Base-by-base conservation (phyloP, 2,329 filamentous ascomycete genomes). In the Ophiostoma populinum region DNA sequence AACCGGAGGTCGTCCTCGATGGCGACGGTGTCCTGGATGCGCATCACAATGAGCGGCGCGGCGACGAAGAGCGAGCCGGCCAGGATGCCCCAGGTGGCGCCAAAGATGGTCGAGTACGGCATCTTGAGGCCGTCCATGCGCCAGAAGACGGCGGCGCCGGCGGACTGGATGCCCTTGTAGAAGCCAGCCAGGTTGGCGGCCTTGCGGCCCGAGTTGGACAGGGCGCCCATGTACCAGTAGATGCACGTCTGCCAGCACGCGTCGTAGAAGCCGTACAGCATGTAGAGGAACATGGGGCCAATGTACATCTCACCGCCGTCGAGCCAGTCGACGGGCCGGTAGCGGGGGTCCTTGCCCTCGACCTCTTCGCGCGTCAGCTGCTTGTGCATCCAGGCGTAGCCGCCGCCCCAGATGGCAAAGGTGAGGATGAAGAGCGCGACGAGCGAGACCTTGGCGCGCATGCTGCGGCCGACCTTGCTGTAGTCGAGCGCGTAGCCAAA, bases 151-250 rank as follows among this genome's bases (percentile, higher is more conserved):
- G 80, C 83, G 3, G 76, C 75, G 46, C 82, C 83, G 13, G 80
- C 81, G n/a, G 80, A 87, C 55, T 92, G 83, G 43, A 92, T 80
- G 34, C 59, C 60, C 40, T 45, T 45, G 42, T 45, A 45, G 35
- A 45, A 46, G 18, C 43, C 86, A 27, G 83, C 80, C 49, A 87
- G 79, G 62, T 94, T 93, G 59, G 87, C 86, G 19, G 87, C 70
- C 55, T 85, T 87, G 54, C 86, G 82, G 41, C 80, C 74, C 43
- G 87, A 92, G 69, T 95, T 95, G 51, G 81, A 86, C 28, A 94
- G 65, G 7, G 86, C 72, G 34, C 87, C 87, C 79, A 95, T 93
- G 61, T 79, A 86, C 86, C 86, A 94, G 64, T 95, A 94, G 33
- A 86, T 75, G 48, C 65, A 75, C 0, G 83, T 87, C 61, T 95